Percentiles rank a stretch among this genome's conserved stretches.
These are phyloP conservation scores for Pelargonium citronellum DNA, from an alignment of 441 rosid species.

Conservation along the genomic window DNA sequence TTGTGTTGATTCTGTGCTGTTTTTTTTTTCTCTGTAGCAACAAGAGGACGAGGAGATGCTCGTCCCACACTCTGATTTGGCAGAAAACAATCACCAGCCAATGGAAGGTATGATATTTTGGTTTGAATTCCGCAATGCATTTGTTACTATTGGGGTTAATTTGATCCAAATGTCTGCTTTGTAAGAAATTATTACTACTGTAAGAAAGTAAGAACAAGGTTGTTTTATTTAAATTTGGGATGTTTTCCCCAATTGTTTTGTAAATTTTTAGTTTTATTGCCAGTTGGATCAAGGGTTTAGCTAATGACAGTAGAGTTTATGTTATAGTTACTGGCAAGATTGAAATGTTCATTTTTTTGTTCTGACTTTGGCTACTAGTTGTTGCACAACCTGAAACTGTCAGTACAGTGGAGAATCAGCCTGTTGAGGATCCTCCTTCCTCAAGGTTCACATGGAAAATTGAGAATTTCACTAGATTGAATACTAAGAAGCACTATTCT, in stretches of 20 bases:
- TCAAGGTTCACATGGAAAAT: slow-evolving; percentile 79
- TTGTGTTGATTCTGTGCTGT: slow-evolving; percentile 30
- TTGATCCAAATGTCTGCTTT: not conserved
- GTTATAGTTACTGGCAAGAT: slow-evolving; percentile 22
- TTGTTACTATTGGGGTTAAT: not conserved
- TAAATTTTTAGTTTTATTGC: not conserved
- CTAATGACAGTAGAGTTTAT: not conserved
- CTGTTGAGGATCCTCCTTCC: slow-evolving; percentile 70
- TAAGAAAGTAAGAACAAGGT: not conserved
- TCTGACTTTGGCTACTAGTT: slow-evolving; percentile 14
- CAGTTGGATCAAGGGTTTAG: not conserved
- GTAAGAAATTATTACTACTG: not conserved
- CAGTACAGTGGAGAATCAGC: slow-evolving; percentile 58
- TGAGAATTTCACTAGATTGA: slow-evolving; percentile 63
- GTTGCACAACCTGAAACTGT: slow-evolving; percentile 64
- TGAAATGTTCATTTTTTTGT: slow-evolving; percentile 23
- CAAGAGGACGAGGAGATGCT: slow-evolving; percentile 97
- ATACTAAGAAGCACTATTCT: slow-evolving; percentile 81
- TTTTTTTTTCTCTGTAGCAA: slow-evolving; percentile 31
- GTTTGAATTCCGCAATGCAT: not conserved
- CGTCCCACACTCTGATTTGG: slow-evolving; percentile 84
- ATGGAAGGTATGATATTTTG: slow-evolving; percentile 60
- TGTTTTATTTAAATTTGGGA: not conserved
- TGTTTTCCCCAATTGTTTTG: not conserved
- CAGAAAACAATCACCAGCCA: slow-evolving; percentile 85